Percentiles rank a stretch among this genome's conserved stretches.
phyloP scores from a whole-genome alignment of 1,284 basidiomycete genomes.

The Meira miltonrushii region DNA sequence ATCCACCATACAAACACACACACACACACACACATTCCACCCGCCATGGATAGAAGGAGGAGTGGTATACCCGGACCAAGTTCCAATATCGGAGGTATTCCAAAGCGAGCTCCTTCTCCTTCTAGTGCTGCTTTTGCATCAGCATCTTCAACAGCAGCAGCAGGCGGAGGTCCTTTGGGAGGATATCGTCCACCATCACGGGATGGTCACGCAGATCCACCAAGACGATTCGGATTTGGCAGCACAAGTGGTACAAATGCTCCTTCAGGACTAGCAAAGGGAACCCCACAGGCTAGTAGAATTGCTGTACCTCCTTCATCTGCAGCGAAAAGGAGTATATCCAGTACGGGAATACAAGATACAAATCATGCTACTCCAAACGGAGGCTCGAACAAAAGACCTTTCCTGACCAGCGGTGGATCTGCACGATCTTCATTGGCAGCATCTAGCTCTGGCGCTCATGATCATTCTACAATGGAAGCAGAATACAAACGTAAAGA shows the following conservation, averaged over 20 bases:
- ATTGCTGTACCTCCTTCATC: not conserved
- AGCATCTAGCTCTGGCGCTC: not conserved
- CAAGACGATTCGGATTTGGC: slow-evolving; percentile 7
- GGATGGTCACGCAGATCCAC: not conserved
- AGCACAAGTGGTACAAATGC: not conserved
- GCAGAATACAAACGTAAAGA: slow-evolving; percentile 18
- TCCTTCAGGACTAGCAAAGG: not conserved
- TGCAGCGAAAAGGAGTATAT: not conserved
- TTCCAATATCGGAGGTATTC: not conserved
- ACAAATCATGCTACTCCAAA: not conserved
- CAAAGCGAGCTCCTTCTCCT: slow-evolving; percentile 7
- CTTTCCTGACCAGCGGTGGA: slow-evolving; percentile 2
- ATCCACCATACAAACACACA: too few species aligned
- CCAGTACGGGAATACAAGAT: not conserved
- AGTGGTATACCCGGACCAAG: too few species aligned
- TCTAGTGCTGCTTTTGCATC: slow-evolving; percentile 8
- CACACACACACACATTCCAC: too few species aligned
- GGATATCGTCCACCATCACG: not conserved
- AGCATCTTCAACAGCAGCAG: not conserved
- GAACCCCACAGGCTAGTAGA: not conserved
- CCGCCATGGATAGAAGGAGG: too few species aligned
- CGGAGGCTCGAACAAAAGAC: not conserved
- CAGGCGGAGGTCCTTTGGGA: slow-evolving; percentile 3
- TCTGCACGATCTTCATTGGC: not conserved
- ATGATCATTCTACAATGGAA: slow-evolving; percentile 2